Evolutionary conservation across 768 basidiomycete genomes (phyloP), one percentile per base, ranked within the genome.

Genomic region (Boletus rex-veris): DNA sequence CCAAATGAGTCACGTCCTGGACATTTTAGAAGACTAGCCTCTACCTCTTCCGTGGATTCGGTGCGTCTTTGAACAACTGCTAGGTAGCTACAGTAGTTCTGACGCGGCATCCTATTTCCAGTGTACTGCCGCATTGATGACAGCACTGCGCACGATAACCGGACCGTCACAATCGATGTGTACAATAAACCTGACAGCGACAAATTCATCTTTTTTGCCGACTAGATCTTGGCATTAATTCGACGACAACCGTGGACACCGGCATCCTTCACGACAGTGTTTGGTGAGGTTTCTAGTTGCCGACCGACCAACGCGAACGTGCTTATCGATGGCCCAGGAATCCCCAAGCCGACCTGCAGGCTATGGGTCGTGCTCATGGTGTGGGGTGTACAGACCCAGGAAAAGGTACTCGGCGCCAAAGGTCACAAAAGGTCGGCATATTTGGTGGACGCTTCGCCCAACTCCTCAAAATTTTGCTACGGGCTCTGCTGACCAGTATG

Each of bases 81-180:
- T 18, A n/a, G 8, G 12, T 4, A 39, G 36, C 24, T 21, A 30
- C 47, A 14, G 24, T 12, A 28, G 0, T 55, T 31, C 55, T 62
- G 59, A 58, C 37, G 37, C 31, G 33, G 8, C 24, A 19, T 12
- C 30, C 46, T 6, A 7, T 28, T 10, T 42, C 7, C 55, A 96
- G 95, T 88, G 63, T 98, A 99, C 70, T 98, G 94, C 66, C 88
- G 96, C 39, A 97, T 99, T 52, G 96, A 98, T 59, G 96, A 97
- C 59, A 77, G 90, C 28, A 99, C 96, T 0, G 90, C 92, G 1
- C 96, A 99, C 63, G 96, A 99, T 43, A 94, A 98, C 61, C 93
- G 96, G 49, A 97, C 98, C 50, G 61, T 83, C 19, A 90, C 93
- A 10, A 99, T 99, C 64, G 96, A 99, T 76, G 96, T 98, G 49